Conservation (phyloP, 768 basidiomycete species). For the Arthromyces matolae region DNA sequence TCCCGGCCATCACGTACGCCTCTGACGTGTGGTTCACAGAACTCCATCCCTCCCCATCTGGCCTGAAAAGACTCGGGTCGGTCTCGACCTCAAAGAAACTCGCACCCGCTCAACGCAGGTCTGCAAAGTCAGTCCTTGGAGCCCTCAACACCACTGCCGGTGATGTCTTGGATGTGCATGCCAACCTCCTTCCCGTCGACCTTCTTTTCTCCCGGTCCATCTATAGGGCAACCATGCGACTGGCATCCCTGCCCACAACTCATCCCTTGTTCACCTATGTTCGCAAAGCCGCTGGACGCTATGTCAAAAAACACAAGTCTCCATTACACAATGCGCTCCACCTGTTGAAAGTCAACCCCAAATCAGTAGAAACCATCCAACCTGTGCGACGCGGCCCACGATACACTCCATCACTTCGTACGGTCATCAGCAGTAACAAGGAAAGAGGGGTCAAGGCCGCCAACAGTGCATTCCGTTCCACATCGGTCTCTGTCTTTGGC, state of each 20-base stretch:
- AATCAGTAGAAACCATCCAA: background rate
- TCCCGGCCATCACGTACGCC: too few relatives aligned
- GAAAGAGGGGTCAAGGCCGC: background rate
- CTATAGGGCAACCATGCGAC: background rate
- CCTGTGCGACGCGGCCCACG: background rate
- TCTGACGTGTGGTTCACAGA: slow-evolving; percentile 1
- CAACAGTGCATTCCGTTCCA: background rate
- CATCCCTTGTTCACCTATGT: slow-evolving; percentile 4
- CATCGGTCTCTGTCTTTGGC: slow-evolving; percentile 1
- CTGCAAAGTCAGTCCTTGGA: background rate
- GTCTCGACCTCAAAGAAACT: background rate
- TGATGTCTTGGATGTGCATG: slow-evolving; percentile 6
- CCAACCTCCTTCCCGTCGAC: slow-evolving; percentile 6
- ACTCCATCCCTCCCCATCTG: background rate
- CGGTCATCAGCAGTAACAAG: slow-evolving; percentile 1
- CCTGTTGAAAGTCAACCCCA: background rate
- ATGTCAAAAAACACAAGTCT: slow-evolving; percentile 4
- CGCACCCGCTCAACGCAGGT: background rate
- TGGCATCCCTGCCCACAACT: slow-evolving; percentile 2
- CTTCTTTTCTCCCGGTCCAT: background rate
- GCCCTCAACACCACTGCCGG: background rate
- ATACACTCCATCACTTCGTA: slow-evolving; percentile 4
- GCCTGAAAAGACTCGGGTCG: background rate
- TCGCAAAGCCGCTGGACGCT: background rate
- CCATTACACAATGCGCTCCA: slow-evolving; percentile 9